Base-by-base conservation (phyloP, 1,284 basidiomycete genomes). In the Apiotrichum laibachii region DNA sequence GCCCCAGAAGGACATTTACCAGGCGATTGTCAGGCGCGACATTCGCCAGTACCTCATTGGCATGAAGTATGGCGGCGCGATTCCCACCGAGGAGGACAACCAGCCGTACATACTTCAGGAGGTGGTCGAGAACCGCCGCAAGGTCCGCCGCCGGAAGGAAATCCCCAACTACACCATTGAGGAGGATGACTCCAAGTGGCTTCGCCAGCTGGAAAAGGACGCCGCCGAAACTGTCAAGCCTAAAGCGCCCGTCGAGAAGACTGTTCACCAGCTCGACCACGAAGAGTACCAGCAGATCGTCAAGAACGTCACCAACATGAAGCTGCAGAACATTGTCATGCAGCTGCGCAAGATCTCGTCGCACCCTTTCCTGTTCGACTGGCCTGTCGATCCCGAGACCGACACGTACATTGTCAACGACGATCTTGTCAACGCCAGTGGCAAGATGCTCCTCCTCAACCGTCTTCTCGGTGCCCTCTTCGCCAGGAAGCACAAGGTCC, bases 401-500 rank as follows among this genome's bases (percentile, higher is more conserved):
- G 82, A 81, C 18, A 78, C 85, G 56, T 81, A 81, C 0, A 78
- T 87, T 13, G 75, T 90, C 39, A 85, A 89, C 63, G 85, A 90
- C 22, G 85, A 91, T 64, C 81, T 97, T 18, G 85, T 94, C 48
- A 86, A 87, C 52, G 86, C 86, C 0, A 93, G 90, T 61, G 95
- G 95, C 19, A 99, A 99, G 82, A 96, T 99, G 93, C 88, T 97
- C 81, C 81, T 98, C 21, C 84, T 98, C 0, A 90, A 97, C 66
- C 86, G 92, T 13, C 79, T 99, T 15, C 82, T 99, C 2, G 86
- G 86, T 46, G 91, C 87, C 56, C 79, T 99, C n/a, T 92, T 96
- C 77, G 81, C 81, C 22, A 80, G 86, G 13, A 85, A 84, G 8
- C 94, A 97, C 79, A 95, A 94, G 75, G 94, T 97, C 0, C 80